Conservation (phyloP, 2,329 filamentous ascomycete species). For the Simplicillium aogashimaense region DNA sequence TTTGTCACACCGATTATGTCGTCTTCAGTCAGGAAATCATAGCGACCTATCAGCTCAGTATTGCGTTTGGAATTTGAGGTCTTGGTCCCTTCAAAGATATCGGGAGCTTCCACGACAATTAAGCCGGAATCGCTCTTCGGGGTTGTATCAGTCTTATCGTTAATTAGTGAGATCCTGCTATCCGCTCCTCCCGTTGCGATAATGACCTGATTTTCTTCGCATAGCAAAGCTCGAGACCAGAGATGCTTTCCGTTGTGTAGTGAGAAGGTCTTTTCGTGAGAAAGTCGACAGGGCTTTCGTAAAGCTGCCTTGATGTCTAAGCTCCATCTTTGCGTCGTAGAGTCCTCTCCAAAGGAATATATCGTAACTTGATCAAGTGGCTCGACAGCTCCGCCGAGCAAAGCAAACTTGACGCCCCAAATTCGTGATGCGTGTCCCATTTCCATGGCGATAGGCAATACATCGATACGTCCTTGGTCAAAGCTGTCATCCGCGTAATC, state of each 20-base stretch:
- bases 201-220: conserved; percentile 20
- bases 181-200: conserved; percentile 80
- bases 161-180: conserved; percentile 50
- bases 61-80: conserved; percentile 7
- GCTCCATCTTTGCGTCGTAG: conserved; percentile 64
- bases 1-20: conserved; percentile 48
- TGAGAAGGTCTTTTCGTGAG: conserved; percentile 44
- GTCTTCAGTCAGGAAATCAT: conserved; percentile 48
- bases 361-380: conserved; percentile 32
- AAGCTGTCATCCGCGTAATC: conserved; percentile 12
- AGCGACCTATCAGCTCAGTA: conserved; percentile 45
- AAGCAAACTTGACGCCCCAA: conserved; percentile 69
- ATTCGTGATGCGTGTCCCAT: conserved; percentile 89
- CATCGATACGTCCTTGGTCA: conserved; percentile 7
- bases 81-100: conserved; percentile 15
- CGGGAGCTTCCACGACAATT: conserved; percentile 19
- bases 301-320: conserved; percentile 18
- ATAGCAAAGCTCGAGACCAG: conserved; percentile 57
- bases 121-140: conserved; percentile 7
- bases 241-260: conserved; percentile 83
- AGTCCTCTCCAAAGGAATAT: conserved; percentile 79
- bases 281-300: conserved; percentile 23
- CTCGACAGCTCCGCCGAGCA: conserved; percentile 10
- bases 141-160: conserved; percentile 8
- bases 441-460: conserved; percentile 51